phyloP scores from a whole-genome alignment of 2,329 filamentous ascomycete species.

The Lecanicillium sp. region DNA sequence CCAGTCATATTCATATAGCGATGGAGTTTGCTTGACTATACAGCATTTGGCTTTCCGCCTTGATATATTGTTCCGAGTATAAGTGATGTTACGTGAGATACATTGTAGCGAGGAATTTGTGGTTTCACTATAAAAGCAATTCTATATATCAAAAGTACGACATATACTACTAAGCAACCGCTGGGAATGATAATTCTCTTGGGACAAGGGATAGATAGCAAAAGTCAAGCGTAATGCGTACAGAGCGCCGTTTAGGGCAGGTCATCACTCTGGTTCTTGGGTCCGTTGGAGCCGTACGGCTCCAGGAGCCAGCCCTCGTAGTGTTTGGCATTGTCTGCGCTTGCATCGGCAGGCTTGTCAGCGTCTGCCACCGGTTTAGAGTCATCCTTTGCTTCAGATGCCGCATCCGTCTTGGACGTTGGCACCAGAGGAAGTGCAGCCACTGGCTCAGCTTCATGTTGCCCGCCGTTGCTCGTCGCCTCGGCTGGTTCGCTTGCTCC shows the following conservation, averaged over 20 bases:
- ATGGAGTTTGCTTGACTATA: conserved; percentile 6
- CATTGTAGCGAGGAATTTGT: no score
- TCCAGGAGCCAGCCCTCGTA: conserved; percentile 30
- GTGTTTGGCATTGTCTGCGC: conserved; percentile 22
- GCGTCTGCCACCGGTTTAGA: conserved; percentile 6
- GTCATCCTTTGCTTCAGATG: conserved; percentile 5
- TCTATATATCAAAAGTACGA: background rate
- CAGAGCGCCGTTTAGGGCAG: conserved; percentile 16
- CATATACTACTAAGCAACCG: no score
- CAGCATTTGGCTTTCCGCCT: background rate
- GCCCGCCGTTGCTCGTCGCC: background rate
- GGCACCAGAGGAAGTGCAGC: conserved; percentile 8
- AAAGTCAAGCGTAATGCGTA: background rate
- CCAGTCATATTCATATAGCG: conserved; percentile 5
- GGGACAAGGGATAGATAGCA: no score
- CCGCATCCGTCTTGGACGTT: conserved; percentile 21
- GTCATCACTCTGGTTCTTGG: conserved; percentile 21
- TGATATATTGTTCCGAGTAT: background rate
- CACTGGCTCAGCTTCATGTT: no score
- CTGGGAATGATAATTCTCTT: no score
- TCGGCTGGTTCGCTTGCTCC: conserved; percentile 12
- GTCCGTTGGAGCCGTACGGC: conserved; percentile 25
- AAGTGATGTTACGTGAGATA: no score
- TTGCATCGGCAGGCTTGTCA: conserved; percentile 22
- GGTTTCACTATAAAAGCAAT: background rate